These are phyloP conservation scores for Lagenidium sp. DNA, from an alignment of 352 stramenopile genomes.

Conservation along the genomic window DNA sequence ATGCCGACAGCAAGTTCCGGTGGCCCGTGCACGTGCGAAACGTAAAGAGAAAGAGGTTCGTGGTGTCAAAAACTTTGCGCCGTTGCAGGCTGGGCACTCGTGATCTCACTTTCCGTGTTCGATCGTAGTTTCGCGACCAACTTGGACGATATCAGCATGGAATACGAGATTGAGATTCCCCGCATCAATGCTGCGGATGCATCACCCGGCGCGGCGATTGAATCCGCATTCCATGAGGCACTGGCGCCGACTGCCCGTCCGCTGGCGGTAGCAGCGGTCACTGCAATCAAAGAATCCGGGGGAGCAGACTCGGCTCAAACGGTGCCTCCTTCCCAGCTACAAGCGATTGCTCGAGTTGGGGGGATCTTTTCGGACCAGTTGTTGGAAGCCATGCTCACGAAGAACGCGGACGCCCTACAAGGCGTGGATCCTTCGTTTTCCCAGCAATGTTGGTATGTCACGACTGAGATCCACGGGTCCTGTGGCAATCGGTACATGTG, in stretches of 20 bases:
- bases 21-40: constrained; percentile 64
- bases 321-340: constrained; percentile 5
- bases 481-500: too few species aligned
- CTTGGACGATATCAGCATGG: constrained; percentile 2
- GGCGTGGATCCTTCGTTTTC: constrained; percentile 13
- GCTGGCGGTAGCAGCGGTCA: constrained; percentile 6
- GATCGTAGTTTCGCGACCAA: constrained; percentile 10
- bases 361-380: constrained; percentile 12
- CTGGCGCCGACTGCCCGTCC: constrained; percentile 12
- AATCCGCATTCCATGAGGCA: constrained; percentile 9
- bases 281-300: constrained; percentile 1
- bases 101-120: not conserved
- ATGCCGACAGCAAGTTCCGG: constrained; percentile 72
- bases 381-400: constrained; percentile 13
- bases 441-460: constrained; percentile 22
- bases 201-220: not conserved
- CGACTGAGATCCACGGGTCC: too few species aligned
- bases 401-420: constrained; percentile 11
- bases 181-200: not conserved
- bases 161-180: constrained; percentile 7
- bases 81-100: too few species aligned
- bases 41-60: constrained; percentile 43
- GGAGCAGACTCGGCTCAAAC: not conserved
- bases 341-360: constrained; percentile 5
- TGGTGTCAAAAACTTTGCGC: too few species aligned